Evolutionary conservation across 1,284 basidiomycete genomes (phyloP), one percentile per base, ranked within the genome.

Genomic region (Abortiporus biennis): DNA sequence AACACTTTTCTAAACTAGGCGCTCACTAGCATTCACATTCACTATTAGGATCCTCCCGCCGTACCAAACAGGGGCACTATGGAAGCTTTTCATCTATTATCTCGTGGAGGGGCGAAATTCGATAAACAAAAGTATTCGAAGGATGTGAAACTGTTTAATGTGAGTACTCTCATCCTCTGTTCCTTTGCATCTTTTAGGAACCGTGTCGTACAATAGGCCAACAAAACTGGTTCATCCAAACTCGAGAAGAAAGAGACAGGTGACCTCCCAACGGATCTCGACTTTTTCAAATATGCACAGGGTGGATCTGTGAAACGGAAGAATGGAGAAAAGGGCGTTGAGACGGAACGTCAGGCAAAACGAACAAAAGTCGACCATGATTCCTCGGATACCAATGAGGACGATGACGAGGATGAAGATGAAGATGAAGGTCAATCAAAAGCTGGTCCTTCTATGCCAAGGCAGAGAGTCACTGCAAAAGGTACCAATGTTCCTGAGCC

Each of bases 231-330:
- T 42, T n/a, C 23, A 47, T n/a, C n/a, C n/a, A n/a, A n/a, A n/a
- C n/a, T n/a, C n/a, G n/a, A n/a, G n/a, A n/a, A 56, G 45, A 45
- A 47, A 1, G 52, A 55, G 17, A 58, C 64, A 24, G 71, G 64
- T 20, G 74, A 73, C 51, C 73, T 94, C 15, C 92, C 92, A 0
- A 54, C 71, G 2, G 86, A 87, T 49, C 71, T 95, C 3, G 88
- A 96, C 61, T 93, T 93, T 62, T 95, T 94, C 67, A 90, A 86
- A 51, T 90, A 90, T 51, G 80, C 83, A 1, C 69, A 78, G 49
- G 54, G 22, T 11, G 19, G 23, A 6, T 20, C 61, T 19, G 61
- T 54, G 30, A 84, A 85, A 48, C 54, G 62, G 29, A 64, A 64
- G 51, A 37, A 46, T 51, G 1, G 54, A 58, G 32, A 49, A 36